These are phyloP conservation scores for Telopea speciosissima DNA, from an alignment of 177 flowering plant species.

Conservation along the genomic window DNA sequence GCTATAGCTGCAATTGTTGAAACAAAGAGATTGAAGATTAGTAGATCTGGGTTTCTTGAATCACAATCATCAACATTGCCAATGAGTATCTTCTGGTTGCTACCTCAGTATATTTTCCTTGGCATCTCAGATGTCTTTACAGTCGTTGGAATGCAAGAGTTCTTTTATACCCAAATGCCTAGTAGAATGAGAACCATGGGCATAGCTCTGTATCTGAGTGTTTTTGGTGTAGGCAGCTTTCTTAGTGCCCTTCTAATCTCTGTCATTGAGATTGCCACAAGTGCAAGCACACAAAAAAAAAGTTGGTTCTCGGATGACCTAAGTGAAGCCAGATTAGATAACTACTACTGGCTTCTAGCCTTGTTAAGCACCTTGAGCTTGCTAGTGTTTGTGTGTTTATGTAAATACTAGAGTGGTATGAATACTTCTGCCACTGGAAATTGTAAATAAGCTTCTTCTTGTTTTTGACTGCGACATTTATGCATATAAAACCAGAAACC, in stretches of 20 bases:
- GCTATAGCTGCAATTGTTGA: conserved; percentile 72
- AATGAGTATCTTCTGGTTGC: conserved; percentile 77
- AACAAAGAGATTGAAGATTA: conserved; percentile 42
- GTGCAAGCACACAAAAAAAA: conserved; percentile 23
- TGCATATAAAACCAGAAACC: too few relatives aligned
- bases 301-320: conserved; percentile 92
- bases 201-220: conserved; percentile 83
- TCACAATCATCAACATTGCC: conserved; percentile 22
- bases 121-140: conserved; percentile 94
- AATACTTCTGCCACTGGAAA: conserved; percentile 17
- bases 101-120: conserved; percentile 87
- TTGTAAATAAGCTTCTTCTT: conserved; percentile 13
- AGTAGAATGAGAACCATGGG: conserved; percentile 75
- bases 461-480: not conserved
- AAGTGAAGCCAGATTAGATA: conserved; percentile 68
- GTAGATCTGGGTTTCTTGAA: conserved; percentile 12
- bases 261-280: conserved; percentile 49
- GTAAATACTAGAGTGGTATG: conserved; percentile 34
- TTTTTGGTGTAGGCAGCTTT: conserved; percentile 91
- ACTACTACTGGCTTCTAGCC: conserved; percentile 82
- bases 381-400: conserved; percentile 41
- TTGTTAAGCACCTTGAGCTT: conserved; percentile 55
- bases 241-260: conserved; percentile 65
- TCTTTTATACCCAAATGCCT: conserved; percentile 84
- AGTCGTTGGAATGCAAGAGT: conserved; percentile 98